Conservation (phyloP, 1,284 basidiomycete genomes). For the Ustilago loliicola region DNA sequence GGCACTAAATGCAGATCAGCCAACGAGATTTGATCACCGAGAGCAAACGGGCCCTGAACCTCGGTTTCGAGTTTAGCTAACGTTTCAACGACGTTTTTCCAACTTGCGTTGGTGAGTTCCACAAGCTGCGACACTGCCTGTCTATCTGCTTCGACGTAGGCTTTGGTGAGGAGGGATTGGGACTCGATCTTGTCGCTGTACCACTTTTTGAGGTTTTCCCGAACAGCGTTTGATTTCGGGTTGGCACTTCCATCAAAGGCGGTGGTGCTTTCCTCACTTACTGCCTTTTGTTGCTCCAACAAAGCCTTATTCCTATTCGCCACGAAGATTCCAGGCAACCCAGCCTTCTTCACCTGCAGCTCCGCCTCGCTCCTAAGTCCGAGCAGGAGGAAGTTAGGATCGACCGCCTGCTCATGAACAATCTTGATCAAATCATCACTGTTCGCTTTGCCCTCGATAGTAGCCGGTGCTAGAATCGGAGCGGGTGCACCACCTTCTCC, state of each 20-base stretch:
- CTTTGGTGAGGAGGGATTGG: constrained; percentile 69
- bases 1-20: constrained; percentile 84
- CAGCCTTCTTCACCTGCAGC: constrained; percentile 65
- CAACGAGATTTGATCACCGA: constrained; percentile 82
- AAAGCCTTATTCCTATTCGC: constrained; percentile 74
- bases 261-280: constrained; percentile 74
- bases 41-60: constrained; percentile 79
- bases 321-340: constrained; percentile 72
- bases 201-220: constrained; percentile 66
- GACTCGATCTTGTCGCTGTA: constrained; percentile 71
- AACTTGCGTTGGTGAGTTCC: constrained; percentile 71
- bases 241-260: constrained; percentile 73
- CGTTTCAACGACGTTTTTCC: constrained; percentile 74
- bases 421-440: constrained; percentile 78
- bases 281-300: constrained; percentile 74
- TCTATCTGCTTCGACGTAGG: constrained; percentile 64
- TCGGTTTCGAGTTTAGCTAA: constrained; percentile 75
- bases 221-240: constrained; percentile 49
- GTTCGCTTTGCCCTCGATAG: constrained; percentile 78
- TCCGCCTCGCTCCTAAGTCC: constrained; percentile 69
- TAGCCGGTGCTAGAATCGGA: constrained; percentile 82
- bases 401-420: constrained; percentile 74
- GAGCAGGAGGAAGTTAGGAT: constrained; percentile 73
- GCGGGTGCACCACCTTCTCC: constrained; percentile 73
- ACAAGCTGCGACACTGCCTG: constrained; percentile 66